phyloP scores from a whole-genome alignment of 768 basidiomycete genomes.

The Mycena filopes region DNA sequence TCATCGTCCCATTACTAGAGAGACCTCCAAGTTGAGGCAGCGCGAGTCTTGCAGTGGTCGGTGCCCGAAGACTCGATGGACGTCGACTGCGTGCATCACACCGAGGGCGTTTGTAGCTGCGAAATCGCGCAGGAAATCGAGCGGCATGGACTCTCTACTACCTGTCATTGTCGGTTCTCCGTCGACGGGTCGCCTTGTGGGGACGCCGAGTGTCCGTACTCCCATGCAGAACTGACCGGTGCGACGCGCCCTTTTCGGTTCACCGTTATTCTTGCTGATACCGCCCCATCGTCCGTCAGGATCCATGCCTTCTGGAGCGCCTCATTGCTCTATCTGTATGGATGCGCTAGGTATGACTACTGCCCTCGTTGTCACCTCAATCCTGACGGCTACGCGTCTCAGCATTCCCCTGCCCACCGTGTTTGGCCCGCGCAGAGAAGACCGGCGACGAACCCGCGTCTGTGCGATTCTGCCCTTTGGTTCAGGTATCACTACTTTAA shows the following conservation, averaged over 20 bases:
- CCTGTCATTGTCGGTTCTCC: slow-evolving; percentile 40
- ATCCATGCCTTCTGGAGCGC: slow-evolving; percentile 17
- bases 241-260: not conserved
- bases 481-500: slow-evolving; percentile 31
- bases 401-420: slow-evolving; percentile 41
- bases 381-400: not conserved
- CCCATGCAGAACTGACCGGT: slow-evolving; percentile 35
- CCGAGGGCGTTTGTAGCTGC: slow-evolving; percentile 35
- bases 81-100: slow-evolving; percentile 29
- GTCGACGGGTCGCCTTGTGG: slow-evolving; percentile 37
- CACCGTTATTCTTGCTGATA: not conserved
- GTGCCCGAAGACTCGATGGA: slow-evolving; percentile 21
- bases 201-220: slow-evolving; percentile 38
- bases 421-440: slow-evolving; percentile 25
- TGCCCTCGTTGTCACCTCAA: too few species aligned
- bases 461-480: slow-evolving; percentile 36
- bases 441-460: slow-evolving; percentile 24
- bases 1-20: slow-evolving; percentile 32
- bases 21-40: slow-evolving; percentile 34
- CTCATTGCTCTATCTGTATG: slow-evolving; percentile 39
- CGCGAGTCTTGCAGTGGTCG: slow-evolving; percentile 31
- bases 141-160: slow-evolving; percentile 35
- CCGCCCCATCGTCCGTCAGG: too few species aligned
- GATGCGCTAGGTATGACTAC: slow-evolving; percentile 39
- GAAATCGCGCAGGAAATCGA: slow-evolving; percentile 37